phyloP scores from a whole-genome alignment of 1,139 yeast species.

The Taiozyma sp. region DNA sequence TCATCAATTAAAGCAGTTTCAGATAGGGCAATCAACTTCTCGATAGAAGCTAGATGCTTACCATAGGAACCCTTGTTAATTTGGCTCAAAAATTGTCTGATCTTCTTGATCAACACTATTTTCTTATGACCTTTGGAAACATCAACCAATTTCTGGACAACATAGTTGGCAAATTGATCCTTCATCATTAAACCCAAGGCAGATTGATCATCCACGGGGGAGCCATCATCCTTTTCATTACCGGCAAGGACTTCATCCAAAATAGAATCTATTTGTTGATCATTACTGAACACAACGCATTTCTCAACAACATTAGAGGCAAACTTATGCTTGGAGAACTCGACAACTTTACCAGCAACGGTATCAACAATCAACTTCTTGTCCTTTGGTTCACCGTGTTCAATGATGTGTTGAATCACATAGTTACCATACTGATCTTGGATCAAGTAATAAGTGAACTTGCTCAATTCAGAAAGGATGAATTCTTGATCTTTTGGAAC shows the following conservation, averaged over 20 bases:
- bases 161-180: slow-evolving; percentile 97
- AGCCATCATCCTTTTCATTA: slow-evolving; percentile 29
- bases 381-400: slow-evolving; percentile 50
- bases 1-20: slow-evolving; percentile 23
- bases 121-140: slow-evolving; percentile 70
- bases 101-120: slow-evolving; percentile 44
- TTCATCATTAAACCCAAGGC: slow-evolving; percentile 87
- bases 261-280: slow-evolving; percentile 56
- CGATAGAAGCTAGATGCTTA: slow-evolving; percentile 82
- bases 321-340: slow-evolving; percentile 89
- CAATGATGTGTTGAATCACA: slow-evolving; percentile 92
- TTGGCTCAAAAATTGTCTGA: slow-evolving; percentile 39
- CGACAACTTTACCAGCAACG: slow-evolving; percentile 60
- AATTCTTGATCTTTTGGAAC: slow-evolving; percentile 55
- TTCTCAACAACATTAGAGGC: slow-evolving; percentile 98
- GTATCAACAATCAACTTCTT: slow-evolving; percentile 45
- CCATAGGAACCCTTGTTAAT: slow-evolving; percentile 61
- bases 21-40: slow-evolving; percentile 48
- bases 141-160: slow-evolving; percentile 89
- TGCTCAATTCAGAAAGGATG: slow-evolving; percentile 66
- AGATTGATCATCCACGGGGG: slow-evolving; percentile 49
- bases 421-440: slow-evolving; percentile 98
- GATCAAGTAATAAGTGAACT: slow-evolving; percentile 70
- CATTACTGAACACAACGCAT: slow-evolving; percentile 72
- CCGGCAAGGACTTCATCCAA: slow-evolving; percentile 37